Evolutionary conservation across 805 yeast species (phyloP).

Genomic region (Wickerhamiella brachini): DNA sequence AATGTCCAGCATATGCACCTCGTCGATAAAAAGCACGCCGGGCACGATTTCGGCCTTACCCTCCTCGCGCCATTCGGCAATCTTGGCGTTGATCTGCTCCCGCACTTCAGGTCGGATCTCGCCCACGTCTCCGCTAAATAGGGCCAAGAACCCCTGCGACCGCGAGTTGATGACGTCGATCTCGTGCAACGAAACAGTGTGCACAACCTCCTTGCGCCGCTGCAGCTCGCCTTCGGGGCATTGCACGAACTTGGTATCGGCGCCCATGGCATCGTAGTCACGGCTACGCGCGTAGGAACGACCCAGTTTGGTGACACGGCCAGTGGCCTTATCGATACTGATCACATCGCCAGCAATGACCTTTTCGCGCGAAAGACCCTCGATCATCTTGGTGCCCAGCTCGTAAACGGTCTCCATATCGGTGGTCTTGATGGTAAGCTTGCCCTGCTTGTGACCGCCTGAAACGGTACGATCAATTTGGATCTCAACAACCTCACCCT

Average conservation of each 20-base stretch:
- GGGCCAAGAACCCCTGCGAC: conserved; percentile 93
- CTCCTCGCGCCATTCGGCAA: conserved; percentile 97
- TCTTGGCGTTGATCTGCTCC: conserved; percentile 91
- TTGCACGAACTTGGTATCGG: conserved; percentile 94
- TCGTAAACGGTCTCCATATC: conserved; percentile 98
- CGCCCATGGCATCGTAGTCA: conserved; percentile 98
- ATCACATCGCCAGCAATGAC: conserved; percentile 95
- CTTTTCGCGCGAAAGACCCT: conserved; percentile 84
- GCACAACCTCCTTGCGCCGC: conserved; percentile 88
- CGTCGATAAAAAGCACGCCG: conserved; percentile 94
- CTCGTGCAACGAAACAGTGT: conserved; percentile 95
- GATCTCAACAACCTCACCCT: conserved; percentile 97
- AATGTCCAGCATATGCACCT: conserved; percentile 95
- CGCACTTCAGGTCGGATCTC: conserved; percentile 93
- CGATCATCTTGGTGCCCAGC: conserved; percentile 87
- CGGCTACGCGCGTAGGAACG: conserved; percentile 92
- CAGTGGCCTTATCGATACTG: conserved; percentile 88
- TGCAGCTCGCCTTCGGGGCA: conserved; percentile 98
- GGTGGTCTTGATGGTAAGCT: conserved; percentile 90
- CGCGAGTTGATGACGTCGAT: conserved; percentile 95
- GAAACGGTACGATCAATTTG: conserved; percentile 86
- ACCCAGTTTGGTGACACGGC: conserved; percentile 87
- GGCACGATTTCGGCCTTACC: conserved; percentile 96
- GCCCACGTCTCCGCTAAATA: conserved; percentile 93
- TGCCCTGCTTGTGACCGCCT: conserved; percentile 98